A percentile compares a stretch with the other conserved stretches of the same genome.
Conservation (phyloP, 148 eudicot species). For the Fagopyrum esculentum region DNA sequence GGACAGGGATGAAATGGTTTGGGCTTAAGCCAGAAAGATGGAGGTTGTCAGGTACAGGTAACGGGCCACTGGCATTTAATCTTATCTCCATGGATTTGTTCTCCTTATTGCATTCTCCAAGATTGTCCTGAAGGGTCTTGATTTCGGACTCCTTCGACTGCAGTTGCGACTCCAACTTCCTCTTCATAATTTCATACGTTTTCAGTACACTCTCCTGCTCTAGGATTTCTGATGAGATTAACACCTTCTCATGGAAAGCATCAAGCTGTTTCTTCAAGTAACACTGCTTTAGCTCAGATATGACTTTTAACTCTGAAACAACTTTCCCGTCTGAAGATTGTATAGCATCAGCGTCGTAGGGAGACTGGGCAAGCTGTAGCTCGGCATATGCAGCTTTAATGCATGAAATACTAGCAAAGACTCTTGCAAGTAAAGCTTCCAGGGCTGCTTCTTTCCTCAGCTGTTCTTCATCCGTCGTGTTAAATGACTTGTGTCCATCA, state of each 20-base stretch:
- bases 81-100: conserved; percentile 43
- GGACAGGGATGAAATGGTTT: conserved; percentile 34
- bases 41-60: conserved; percentile 27
- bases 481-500: conserved; percentile 14
- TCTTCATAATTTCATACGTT: conserved; percentile 57
- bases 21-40: conserved; percentile 32
- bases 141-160: conserved; percentile 76
- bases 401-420: conserved; percentile 68
- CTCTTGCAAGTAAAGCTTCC: conserved; percentile 69
- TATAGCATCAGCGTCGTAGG: conserved; percentile 73
- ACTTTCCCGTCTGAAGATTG: conserved; percentile 65
- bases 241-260: conserved; percentile 51
- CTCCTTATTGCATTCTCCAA: conserved; percentile 45
- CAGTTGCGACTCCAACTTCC: conserved; percentile 58
- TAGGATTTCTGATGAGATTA: conserved; percentile 50
- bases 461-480: conserved; percentile 37
- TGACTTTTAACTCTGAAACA: conserved; percentile 53
- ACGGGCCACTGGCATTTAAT: conserved; percentile 42
- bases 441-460: conserved; percentile 19
- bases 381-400: conserved; percentile 82
- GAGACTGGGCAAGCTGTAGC: conserved; percentile 73
- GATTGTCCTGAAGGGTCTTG: conserved; percentile 56
- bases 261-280: conserved; percentile 65
- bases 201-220: conserved; percentile 62
- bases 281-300: conserved; percentile 70